A percentile compares a stretch with the other conserved stretches of the same genome.
These are phyloP conservation scores for Selaginella tamariscina DNA, from an alignment of 75 land plant genomes.

Conservation along the genomic window DNA sequence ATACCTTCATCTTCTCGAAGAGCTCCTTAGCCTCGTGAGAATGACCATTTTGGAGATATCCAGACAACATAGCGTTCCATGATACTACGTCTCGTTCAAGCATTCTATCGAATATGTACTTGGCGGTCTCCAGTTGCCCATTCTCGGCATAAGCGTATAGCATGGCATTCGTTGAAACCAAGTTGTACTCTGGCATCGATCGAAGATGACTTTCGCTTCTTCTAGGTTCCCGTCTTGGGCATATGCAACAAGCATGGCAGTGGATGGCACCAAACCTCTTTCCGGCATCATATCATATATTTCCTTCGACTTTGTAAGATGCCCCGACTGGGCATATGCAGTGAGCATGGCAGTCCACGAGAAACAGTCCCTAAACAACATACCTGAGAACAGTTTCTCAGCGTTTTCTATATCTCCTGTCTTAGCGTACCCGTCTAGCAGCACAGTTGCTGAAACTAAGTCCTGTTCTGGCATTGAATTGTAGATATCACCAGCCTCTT, in stretches of 20 bases:
- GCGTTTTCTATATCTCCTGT: neutral
- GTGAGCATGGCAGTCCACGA: neutral
- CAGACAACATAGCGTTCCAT: conserved; percentile 39
- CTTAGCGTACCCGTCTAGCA: neutral
- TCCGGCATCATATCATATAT: neutral
- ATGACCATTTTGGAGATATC: conserved; percentile 36
- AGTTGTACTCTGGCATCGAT: neutral
- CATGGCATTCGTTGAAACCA: neutral
- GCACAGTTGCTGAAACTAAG: neutral
- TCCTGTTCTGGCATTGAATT: neutral
- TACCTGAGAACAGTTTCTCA: neutral
- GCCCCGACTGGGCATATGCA: neutral
- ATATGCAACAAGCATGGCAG: neutral
- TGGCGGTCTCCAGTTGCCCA: conserved; percentile 27
- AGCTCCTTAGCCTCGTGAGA: conserved; percentile 30
- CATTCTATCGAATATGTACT: conserved; percentile 49
- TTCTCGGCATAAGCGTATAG: conserved; percentile 24
- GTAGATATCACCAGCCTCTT: neutral
- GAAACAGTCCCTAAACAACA: neutral
- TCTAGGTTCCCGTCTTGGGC: neutral
- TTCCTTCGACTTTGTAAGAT: neutral
- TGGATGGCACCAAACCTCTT: neutral
- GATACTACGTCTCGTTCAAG: conserved; percentile 31
- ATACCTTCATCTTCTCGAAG: conserved; percentile 29
- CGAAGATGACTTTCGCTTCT: neutral